Percentiles rank a stretch among this genome's conserved stretches.
Conservation (phyloP, 257 asterid genomes). For the Gardenia jasminoides region DNA sequence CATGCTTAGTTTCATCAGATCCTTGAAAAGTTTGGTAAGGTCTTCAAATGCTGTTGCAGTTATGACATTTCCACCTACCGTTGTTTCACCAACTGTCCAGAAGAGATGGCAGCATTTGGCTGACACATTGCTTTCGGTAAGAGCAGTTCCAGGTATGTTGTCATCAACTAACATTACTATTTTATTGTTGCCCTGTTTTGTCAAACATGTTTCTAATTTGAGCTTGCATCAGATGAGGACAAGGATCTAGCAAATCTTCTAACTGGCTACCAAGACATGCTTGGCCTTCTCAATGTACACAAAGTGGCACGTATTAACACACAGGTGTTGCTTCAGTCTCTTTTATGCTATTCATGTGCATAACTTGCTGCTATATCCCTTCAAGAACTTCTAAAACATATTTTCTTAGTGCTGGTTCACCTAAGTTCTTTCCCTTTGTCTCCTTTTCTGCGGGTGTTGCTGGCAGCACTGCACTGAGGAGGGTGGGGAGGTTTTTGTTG, state of each 20-base stretch:
- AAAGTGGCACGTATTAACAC: conserved; percentile 90
- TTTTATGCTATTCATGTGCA: not conserved
- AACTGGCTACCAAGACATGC: conserved; percentile 94
- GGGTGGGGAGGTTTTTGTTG: not conserved
- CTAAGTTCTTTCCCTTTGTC: not conserved
- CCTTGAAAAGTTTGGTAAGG: conserved; percentile 64
- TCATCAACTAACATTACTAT: not conserved
- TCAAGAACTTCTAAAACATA: not conserved
- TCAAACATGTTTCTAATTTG: conserved; percentile 16
- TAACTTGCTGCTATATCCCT: not conserved
- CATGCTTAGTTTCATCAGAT: conserved; percentile 74
- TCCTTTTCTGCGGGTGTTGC: not conserved
- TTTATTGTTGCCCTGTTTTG: not conserved
- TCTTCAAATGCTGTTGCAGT: conserved; percentile 86
- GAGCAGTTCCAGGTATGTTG: conserved; percentile 75
- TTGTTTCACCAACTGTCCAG: conserved; percentile 61
- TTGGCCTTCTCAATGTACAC: conserved; percentile 87
- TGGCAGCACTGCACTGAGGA: not conserved
- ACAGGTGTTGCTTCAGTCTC: conserved; percentile 48
- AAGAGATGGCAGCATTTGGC: conserved; percentile 96
- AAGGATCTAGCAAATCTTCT: conserved; percentile 92
- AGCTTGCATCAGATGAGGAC: conserved; percentile 72
- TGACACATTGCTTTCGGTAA: conserved; percentile 81
- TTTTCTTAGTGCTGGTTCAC: not conserved
- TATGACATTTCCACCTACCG: conserved; percentile 78